Base-by-base conservation (phyloP, 192 early-diverging fungal species). In the Oehlia diaphana region DNA sequence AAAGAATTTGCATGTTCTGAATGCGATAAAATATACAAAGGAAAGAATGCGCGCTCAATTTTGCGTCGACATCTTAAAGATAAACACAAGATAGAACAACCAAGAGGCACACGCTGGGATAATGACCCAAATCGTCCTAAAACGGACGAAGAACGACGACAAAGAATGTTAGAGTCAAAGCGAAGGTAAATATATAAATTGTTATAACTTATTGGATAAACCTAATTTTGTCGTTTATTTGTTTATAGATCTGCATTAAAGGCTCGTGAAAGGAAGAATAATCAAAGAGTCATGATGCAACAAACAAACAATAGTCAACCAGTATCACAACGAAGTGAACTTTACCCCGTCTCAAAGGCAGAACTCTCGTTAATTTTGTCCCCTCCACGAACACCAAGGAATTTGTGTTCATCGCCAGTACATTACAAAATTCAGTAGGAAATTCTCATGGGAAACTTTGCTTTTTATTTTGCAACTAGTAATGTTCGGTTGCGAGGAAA, bases 121-220 rank as follows among this genome's bases (percentile, higher is more conserved):
- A 76, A 76, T 64, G 74, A 76, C 23, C 74, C 74, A 16, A 76
- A 76, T 39, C 53, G 74, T 16, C 74, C 74, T 14, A 76, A 76
- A 64, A 63, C 26, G 31, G 74, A 76, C 4, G 74, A 62, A 39
- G 74, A 76, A 64, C 37, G 74, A 44, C 74, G 74, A 37, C 61
- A 76, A 23, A 76, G 74, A 39, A 76, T 76, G 74, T 76, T 76
- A 35, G 53, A 63, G n/a, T 76, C 74, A 23, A 76, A 76, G 39
- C 26, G 62, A 76, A 76, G 61, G 74, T 64, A 76, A 21, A 64
- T 23, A n/a, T 10, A 74, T 74, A 14, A 23, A 14, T 28, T 23
- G 9, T 14, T 58, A 39, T 42, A 68, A 39, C 39, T 39, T 69
- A 21, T 42, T 42, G 3, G 39, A 8, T 58, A 21, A 19, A 58